A percentile compares a stretch with the other conserved stretches of the same genome.
Evolutionary conservation across 1,284 basidiomycete species (phyloP).

Genomic region (Abortiporus biennis): DNA sequence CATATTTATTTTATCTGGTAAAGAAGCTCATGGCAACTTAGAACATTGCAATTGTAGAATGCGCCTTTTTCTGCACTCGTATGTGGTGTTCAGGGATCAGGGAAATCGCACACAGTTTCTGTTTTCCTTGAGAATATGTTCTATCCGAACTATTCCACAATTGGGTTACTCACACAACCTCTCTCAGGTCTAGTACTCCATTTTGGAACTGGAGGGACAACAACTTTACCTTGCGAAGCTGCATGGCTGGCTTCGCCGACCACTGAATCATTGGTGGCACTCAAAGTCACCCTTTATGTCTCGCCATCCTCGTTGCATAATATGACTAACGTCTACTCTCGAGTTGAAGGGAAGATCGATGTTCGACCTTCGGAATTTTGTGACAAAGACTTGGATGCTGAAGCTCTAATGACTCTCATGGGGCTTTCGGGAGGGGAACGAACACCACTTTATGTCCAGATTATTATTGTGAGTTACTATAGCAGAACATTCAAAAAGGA

Average conservation of each 20-base stretch:
- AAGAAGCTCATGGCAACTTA: constrained; percentile 30
- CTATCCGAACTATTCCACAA: constrained; percentile 37
- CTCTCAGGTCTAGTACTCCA: constrained; percentile 62
- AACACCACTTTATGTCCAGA: constrained; percentile 62
- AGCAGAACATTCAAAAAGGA: no score
- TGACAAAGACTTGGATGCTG: constrained; percentile 59
- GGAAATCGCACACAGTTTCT: constrained; percentile 66
- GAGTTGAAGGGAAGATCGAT: constrained; percentile 36
- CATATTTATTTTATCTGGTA: no score
- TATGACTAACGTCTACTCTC: constrained; percentile 50
- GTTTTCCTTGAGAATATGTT: constrained; percentile 64
- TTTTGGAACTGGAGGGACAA: constrained; percentile 58
- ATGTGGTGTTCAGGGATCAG: constrained; percentile 43
- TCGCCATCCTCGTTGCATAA: constrained; percentile 56
- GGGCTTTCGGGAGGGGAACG: constrained; percentile 50
- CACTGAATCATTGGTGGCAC: constrained; percentile 31
- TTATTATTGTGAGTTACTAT: constrained; percentile 42
- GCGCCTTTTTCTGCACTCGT: constrained; percentile 29
- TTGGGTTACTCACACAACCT: constrained; percentile 46
- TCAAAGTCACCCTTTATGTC: constrained; percentile 52
- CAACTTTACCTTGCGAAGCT: constrained; percentile 54
- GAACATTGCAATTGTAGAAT: constrained; percentile 19
- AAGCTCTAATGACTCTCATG: constrained; percentile 65
- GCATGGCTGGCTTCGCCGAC: constrained; percentile 49
- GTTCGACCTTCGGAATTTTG: constrained; percentile 53